Evolutionary conservation across 371 early-diverging fungal species (phyloP).

Genomic region (Syncephalastrum sp.): DNA sequence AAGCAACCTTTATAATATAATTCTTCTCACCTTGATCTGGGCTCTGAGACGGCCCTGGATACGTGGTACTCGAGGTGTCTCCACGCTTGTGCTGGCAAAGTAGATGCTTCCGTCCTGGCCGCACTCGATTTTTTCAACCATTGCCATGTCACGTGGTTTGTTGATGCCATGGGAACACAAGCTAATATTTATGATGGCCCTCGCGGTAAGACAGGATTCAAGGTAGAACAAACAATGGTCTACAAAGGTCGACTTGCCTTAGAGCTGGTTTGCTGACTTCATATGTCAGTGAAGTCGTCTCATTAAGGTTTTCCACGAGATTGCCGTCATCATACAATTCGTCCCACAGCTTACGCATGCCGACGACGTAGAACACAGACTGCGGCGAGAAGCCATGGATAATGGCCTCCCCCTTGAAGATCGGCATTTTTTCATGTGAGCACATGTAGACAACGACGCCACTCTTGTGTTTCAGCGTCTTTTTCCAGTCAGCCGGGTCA

Average conservation of each 20-base stretch:
- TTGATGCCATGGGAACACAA: constrained; percentile 11
- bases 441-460: constrained; percentile 62
- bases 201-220: background rate
- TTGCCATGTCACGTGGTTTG: constrained; percentile 36
- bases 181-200: background rate
- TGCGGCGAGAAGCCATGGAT: constrained; percentile 67
- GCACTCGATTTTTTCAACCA: constrained; percentile 53
- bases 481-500: constrained; percentile 60
- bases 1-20: background rate
- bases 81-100: constrained; percentile 66
- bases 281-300: constrained; percentile 42
- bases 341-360: constrained; percentile 70
- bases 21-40: constrained; percentile 46
- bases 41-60: constrained; percentile 56
- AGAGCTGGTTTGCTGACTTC: constrained; percentile 46
- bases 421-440: constrained; percentile 52
- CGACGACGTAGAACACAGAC: constrained; percentile 66
- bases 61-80: constrained; percentile 61
- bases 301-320: constrained; percentile 53
- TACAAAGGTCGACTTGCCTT: constrained; percentile 24
- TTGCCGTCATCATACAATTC: constrained; percentile 56
- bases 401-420: constrained; percentile 64
- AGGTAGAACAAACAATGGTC: background rate
- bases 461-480: constrained; percentile 59
- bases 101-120: constrained; percentile 45